Base-by-base conservation (phyloP, 768 basidiomycete species). In the Pulveroboletus sp. region DNA sequence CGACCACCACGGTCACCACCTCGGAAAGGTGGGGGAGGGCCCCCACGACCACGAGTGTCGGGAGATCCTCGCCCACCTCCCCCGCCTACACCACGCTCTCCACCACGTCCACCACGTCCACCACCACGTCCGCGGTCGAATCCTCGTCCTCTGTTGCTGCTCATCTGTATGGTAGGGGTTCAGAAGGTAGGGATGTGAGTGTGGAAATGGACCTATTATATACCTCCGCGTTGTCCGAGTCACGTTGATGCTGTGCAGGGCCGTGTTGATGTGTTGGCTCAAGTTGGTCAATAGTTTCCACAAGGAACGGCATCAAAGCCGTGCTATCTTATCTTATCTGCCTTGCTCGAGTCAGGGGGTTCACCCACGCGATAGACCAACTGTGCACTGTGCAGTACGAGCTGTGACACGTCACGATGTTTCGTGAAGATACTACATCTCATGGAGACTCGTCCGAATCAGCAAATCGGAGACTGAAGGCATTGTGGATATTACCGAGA, bases 111-210 rank as follows among this genome's bases (percentile, higher is more conserved):
- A 9, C 70, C 70, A 6, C 69, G 66, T 4, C 68, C 61, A 23
- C 64, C 63, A 31, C 72, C 66, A 43, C 71, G 71, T 23, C 72
- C 70, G 2, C 71, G 55, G 43, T 68, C 72, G 24, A 63, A 62
- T 59, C 71, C 77, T 16, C 33, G 33, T 9, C 33, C 33, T 33
- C 33, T 33, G 14, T 33, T 68, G 55, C 59, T 61, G 65, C 69
- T 64, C 71, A 72, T 72, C 10, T 21, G 42, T 35, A 17, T 20
- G 6, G 21, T 24, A 25, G 19, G n/a, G n/a, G n/a, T n/a, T n/a
- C n/a, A 11, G 39, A 53, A 31, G 14, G 38, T n/a, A 25, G 36
- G 37, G 37, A 17, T 32, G 39, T 13, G 32, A 35, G 17, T 34
- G 37, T 9, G 21, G 43, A 20, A 41, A 16, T 32, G 19, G 3